Percentiles rank a stretch among this genome's conserved stretches.
Evolutionary conservation across 1,284 basidiomycete genomes (phyloP).

Genomic region (Malassezia obtusa): DNA sequence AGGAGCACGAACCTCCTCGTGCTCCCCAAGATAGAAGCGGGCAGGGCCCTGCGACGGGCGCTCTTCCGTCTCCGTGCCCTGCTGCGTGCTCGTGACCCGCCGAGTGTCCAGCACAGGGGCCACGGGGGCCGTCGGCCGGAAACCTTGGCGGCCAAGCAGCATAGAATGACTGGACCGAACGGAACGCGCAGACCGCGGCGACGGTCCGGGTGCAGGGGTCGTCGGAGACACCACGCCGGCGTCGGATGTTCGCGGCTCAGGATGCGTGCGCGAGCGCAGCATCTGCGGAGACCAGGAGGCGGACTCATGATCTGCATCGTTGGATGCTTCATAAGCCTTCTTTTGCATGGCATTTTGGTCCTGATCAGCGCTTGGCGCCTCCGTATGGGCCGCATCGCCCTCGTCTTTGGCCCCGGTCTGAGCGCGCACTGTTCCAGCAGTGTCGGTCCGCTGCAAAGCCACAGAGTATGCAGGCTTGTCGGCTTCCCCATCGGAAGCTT

Average conservation of each 20-base stretch:
- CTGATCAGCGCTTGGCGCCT: too few relatives aligned
- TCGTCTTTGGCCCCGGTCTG: too few relatives aligned
- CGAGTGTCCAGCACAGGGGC: slow-evolving; percentile 6
- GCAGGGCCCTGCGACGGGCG: neutral
- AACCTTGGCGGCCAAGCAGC: neutral
- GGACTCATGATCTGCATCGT: too few relatives aligned
- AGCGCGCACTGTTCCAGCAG: too few relatives aligned
- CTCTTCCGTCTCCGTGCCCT: neutral
- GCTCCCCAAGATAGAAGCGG: neutral
- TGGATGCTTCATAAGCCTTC: too few relatives aligned
- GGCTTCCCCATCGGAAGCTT: neutral
- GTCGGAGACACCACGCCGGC: neutral
- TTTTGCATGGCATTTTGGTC: too few relatives aligned
- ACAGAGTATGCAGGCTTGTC: neutral
- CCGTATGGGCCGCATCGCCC: too few relatives aligned
- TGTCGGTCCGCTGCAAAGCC: too few relatives aligned
- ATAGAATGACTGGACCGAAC: neutral
- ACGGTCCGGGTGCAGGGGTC: neutral
- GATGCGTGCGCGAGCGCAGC: too few relatives aligned
- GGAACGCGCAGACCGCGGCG: neutral
- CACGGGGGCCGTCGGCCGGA: neutral
- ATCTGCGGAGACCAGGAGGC: too few relatives aligned
- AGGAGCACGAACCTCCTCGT: neutral
- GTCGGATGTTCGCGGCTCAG: too few relatives aligned
- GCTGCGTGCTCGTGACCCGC: neutral